A percentile compares a stretch with the other conserved stretches of the same genome.
Evolutionary conservation across 1,284 basidiomycete species (phyloP).

Genomic region (Athelia psychrophila): DNA sequence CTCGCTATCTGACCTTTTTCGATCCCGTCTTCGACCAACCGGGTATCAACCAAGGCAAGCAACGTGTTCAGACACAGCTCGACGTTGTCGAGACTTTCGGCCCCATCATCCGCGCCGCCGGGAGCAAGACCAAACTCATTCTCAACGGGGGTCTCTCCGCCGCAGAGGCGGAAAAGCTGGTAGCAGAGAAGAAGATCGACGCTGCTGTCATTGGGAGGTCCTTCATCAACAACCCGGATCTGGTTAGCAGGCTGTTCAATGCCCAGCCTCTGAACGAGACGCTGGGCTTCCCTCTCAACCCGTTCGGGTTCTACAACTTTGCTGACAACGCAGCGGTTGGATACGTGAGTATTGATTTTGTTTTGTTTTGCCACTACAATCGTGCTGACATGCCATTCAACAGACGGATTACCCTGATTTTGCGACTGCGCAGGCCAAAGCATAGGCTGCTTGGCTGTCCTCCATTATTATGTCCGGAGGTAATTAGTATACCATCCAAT

Average conservation of each 20-base stretch:
- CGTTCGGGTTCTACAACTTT: neutral
- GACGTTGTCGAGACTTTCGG: conserved; percentile 22
- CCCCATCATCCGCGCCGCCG: conserved; percentile 9
- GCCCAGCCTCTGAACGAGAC: conserved; percentile 23
- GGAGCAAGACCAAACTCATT: conserved; percentile 14
- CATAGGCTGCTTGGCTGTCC: too few relatives aligned
- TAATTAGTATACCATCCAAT: too few relatives aligned
- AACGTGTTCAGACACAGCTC: conserved; percentile 17
- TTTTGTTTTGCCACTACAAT: too few relatives aligned
- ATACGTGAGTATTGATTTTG: too few relatives aligned
- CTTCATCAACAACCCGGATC: conserved; percentile 23
- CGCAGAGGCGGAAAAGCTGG: conserved; percentile 17
- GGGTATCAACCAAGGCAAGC: conserved; percentile 5
- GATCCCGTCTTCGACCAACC: conserved; percentile 9
- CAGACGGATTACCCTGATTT: too few relatives aligned
- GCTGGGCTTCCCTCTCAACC: conserved; percentile 16
- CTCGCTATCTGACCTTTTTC: conserved; percentile 9
- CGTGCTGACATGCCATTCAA: too few relatives aligned
- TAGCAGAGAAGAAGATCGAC: conserved; percentile 15
- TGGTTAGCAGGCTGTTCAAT: conserved; percentile 19
- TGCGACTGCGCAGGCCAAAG: too few relatives aligned
- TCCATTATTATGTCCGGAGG: too few relatives aligned
- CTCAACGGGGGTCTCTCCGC: conserved; percentile 19
- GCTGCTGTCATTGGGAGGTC: conserved; percentile 21
- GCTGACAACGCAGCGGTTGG: too few relatives aligned